Evolutionary conservation across 176 grass and related monocot species (phyloP).

Genomic region (Echinochloa phyllopogon): DNA sequence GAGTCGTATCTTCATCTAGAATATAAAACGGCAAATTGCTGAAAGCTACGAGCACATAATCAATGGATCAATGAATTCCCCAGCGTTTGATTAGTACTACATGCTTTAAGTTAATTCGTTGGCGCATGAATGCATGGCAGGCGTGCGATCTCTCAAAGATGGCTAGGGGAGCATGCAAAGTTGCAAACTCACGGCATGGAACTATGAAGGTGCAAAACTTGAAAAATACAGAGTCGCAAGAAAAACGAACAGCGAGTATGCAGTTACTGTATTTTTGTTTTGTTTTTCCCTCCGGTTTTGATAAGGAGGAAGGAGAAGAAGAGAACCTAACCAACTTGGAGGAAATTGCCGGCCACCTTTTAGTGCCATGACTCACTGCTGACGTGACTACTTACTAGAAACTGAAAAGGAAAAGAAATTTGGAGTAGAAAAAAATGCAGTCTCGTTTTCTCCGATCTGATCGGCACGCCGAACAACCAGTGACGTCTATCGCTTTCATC

Average conservation of each 20-base stretch:
- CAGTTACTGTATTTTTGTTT: background rate
- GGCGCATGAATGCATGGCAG: background rate
- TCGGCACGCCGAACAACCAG: background rate
- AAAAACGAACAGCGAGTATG: background rate
- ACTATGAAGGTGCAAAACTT: background rate
- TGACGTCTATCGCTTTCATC: background rate
- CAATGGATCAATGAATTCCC: too few relatives aligned
- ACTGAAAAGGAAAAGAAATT: background rate
- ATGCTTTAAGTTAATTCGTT: background rate
- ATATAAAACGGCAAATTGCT: background rate
- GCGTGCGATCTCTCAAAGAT: background rate
- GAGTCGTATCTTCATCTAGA: background rate
- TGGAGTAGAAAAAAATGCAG: background rate
- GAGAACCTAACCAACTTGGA: background rate
- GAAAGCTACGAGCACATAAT: background rate
- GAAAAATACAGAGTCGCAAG: background rate
- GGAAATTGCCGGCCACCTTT: slow-evolving; percentile 26
- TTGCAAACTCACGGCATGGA: background rate
- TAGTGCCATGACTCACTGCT: slow-evolving; percentile 2
- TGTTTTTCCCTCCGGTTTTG: background rate
- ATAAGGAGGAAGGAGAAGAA: background rate
- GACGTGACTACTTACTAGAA: background rate
- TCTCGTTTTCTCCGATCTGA: background rate
- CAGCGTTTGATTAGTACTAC: background rate
- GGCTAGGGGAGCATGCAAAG: background rate